Conservation (phyloP, 2,329 filamentous ascomycete genomes). For the Sporothrix brunneoviolacea region DNA sequence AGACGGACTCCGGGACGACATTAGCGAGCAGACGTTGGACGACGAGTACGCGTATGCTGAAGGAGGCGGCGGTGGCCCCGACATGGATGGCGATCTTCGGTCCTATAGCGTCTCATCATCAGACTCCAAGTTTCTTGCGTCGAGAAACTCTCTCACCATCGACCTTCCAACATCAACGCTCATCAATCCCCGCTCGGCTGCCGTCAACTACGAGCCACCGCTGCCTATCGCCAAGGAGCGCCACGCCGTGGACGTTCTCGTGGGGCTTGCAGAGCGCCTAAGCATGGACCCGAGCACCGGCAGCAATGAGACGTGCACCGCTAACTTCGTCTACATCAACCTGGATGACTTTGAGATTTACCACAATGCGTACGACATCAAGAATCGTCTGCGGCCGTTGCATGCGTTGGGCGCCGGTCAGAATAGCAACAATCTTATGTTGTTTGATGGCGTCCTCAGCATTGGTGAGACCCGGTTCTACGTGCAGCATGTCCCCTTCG, state of each 20-base stretch:
- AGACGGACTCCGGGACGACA: background rate
- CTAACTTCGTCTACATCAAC: constrained; percentile 40
- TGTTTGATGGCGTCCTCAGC: constrained; percentile 55
- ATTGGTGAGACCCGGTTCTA: constrained; percentile 36
- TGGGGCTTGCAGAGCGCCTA: constrained; percentile 18
- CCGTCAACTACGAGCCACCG: constrained; percentile 5
- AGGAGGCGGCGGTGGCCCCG: no score
- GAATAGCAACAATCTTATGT: constrained; percentile 32
- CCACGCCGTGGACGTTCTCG: background rate
- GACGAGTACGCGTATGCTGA: background rate
- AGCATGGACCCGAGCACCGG: constrained; percentile 16
- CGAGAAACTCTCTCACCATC: constrained; percentile 9
- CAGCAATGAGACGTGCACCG: constrained; percentile 18
- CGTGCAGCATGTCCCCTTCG: constrained; percentile 51
- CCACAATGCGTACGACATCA: constrained; percentile 29
- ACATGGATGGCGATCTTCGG: background rate
- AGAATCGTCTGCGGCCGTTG: constrained; percentile 47
- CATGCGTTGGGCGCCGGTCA: constrained; percentile 41
- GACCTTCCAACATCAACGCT: constrained; percentile 24
- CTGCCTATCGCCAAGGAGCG: background rate
- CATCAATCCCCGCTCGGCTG: constrained; percentile 24
- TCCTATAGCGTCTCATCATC: background rate
- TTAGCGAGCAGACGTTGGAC: background rate
- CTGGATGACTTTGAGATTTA: constrained; percentile 56
- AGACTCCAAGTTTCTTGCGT: background rate